Base-by-base conservation (phyloP, 2,329 filamentous ascomycete species). In the Arachnomyces sp. region DNA sequence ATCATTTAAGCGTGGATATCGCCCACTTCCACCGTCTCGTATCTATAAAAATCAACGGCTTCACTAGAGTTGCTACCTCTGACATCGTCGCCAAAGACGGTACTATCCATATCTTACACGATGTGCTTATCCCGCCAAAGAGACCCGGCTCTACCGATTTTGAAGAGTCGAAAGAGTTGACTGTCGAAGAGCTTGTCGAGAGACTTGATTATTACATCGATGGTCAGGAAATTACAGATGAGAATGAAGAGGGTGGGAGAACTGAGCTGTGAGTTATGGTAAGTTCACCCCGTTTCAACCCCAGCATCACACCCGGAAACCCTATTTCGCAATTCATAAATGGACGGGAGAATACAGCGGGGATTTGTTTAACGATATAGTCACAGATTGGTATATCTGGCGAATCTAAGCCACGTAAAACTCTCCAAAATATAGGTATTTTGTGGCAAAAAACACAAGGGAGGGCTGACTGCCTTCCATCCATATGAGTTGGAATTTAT, bases 61-160 rank as follows among this genome's bases (percentile, higher is more conserved):
- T 80, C 50, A 69, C 73, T 2, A 68, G 68, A 5, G 83, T 93
- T 1, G 68, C 69, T 0, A 67, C 86, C 5, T 69, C 80, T 46
- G 87, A 95, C 56, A 81, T 72, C 0, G 61, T 92, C 40, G 84
- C 82, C 0, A 76, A 73, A 54, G 85, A 95, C 56, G 89, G 89
- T 25, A 87, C 90, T 11, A 75, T 94, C 29, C 89, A 95, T 42
- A 79, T 90, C 12, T 70, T 92, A 0, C 72, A 74, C 35, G 73
- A 73, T 42, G 78, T 95, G 0, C 65, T 93, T 42, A 78, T 95
- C 47, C 89, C 89, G 31, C 86, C 87, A 2, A 79, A 76, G 62
- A 72, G 71, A 45, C 55, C 68, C 66, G 28, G 72, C 76, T 52
- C 66, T 83, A 44, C 67, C 60, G 3, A 71, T 82, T 4, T 75